Evolutionary conservation across 169 alveolate genomes (phyloP), one percentile per base, ranked within the genome.

Genomic region (Cytauxzoon felis): DNA sequence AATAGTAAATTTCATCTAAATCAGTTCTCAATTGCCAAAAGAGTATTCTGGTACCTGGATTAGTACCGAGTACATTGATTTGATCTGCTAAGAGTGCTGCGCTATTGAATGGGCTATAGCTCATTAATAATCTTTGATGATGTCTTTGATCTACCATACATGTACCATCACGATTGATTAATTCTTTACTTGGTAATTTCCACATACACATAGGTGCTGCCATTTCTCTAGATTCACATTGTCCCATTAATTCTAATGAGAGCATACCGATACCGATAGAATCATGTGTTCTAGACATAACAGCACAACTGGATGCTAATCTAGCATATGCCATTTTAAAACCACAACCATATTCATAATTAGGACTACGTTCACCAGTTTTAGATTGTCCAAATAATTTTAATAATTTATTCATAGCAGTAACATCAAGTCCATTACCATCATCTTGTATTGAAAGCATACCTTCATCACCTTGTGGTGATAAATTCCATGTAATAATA

Each of bases 321-420:
- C 96, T 83, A 18, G 93, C 93, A 62, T 75, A 88, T 6, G 96
- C 89, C 80, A 86, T 81, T 78, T 92, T 92, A 79, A 92, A 92
- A 18, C 96, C 96, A 32, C 81, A 59, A 16, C 96, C 96, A 49
- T 92, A 90, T 30, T 80, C 87, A 68, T 85, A 64, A 26, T 81
- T 52, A 9, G 57, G 71, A 11, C 61, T 52, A 21, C 72, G 45
- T 41, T 59, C 81, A 41, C 81, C 80, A 5, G 75, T 30, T 27
- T 76, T 67, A 1, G 70, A 42, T 49, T 81, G 82, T 19, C 94
- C 94, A 67, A 88, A 90, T 40, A 88, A 85, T 51, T 87, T 76
- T 19, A 90, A 64, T 30, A 90, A 72, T 29, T 76, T 80, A 40
- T 82, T 84, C 93, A 90, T 70, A 7, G 87, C 87, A 27, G 63